phyloP scores from a whole-genome alignment of 2,329 filamentous ascomycete genomes.

The Fusarium virguliforme region DNA sequence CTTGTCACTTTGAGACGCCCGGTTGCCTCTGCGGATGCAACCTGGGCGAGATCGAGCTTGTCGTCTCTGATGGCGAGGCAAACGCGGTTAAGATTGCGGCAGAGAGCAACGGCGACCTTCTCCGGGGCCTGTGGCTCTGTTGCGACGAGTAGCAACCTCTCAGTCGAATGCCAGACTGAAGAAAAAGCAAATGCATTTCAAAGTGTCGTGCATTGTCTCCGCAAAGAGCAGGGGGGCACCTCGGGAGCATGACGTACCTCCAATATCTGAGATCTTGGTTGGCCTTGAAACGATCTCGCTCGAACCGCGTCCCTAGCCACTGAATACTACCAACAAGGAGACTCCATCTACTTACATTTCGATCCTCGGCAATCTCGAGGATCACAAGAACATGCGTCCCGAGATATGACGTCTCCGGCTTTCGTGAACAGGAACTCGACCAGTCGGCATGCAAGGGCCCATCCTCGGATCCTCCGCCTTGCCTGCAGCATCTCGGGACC shows the following conservation, averaged over 20 bases:
- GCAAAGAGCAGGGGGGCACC: slow-evolving; percentile 19
- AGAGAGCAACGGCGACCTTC: not conserved
- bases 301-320: slow-evolving; percentile 17
- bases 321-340: slow-evolving; percentile 15
- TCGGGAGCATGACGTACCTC: slow-evolving; percentile 34
- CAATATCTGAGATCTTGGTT: slow-evolving; percentile 10
- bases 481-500: slow-evolving; percentile 7
- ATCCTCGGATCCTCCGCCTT: not conserved
- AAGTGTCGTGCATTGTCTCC: slow-evolving; percentile 32
- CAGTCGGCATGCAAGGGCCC: slow-evolving; percentile 3
- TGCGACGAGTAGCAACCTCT: not conserved
- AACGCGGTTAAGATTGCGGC: not conserved
- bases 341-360: slow-evolving; percentile 9
- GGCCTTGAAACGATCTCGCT: slow-evolving; percentile 18
- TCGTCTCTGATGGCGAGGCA: not conserved
- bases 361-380: slow-evolving; percentile 22
- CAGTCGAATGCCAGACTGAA: not conserved
- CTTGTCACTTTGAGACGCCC: slow-evolving; percentile 12
- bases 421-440: slow-evolving; percentile 6
- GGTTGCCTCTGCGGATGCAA: not conserved
- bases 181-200: slow-evolving; percentile 28
- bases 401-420: slow-evolving; percentile 11
- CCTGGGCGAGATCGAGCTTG: not conserved
- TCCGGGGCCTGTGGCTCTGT: not conserved
- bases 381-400: slow-evolving; percentile 1